A percentile compares a stretch with the other conserved stretches of the same genome.
Evolutionary conservation across 1,284 basidiomycete genomes (phyloP).

Genomic region (Wolfiporia cocos): DNA sequence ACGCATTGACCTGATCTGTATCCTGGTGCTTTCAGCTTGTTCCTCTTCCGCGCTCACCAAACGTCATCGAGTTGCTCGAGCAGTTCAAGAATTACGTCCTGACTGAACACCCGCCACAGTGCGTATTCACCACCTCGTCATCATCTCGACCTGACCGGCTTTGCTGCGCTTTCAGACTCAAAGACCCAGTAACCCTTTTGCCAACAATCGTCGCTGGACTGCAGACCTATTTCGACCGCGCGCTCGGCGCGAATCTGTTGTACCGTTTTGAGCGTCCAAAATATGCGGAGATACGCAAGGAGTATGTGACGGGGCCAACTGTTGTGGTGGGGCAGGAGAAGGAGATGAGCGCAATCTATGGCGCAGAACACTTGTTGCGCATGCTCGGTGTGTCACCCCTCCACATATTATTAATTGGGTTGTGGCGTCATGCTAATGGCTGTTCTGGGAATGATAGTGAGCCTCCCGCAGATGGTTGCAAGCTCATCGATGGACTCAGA

Average conservation of each 20-base stretch:
- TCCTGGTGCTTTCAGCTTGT: constrained; percentile 59
- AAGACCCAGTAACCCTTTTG: constrained; percentile 54
- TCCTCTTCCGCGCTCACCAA: constrained; percentile 78
- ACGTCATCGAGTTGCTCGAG: constrained; percentile 72
- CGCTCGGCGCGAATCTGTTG: constrained; percentile 85
- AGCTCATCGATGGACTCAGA: constrained; percentile 91
- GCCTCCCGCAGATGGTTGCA: constrained; percentile 77
- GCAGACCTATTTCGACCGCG: constrained; percentile 91
- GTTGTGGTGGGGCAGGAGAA: constrained; percentile 69
- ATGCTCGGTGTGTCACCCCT: constrained; percentile 81
- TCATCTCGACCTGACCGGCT: not conserved
- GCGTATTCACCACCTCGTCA: constrained; percentile 15
- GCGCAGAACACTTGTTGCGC: constrained; percentile 89
- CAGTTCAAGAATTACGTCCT: constrained; percentile 72
- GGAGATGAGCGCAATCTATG: constrained; percentile 89
- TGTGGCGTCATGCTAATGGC: not conserved
- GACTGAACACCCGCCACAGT: constrained; percentile 42
- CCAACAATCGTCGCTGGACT: constrained; percentile 86
- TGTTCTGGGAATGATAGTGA: constrained; percentile 38
- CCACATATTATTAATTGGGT: not conserved
- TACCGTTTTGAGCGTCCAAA: constrained; percentile 95
- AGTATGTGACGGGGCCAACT: constrained; percentile 67
- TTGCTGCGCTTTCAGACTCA: constrained; percentile 40
- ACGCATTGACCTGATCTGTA: not conserved
- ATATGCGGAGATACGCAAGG: constrained; percentile 79